Percentiles rank a stretch among this genome's conserved stretches.
These are phyloP conservation scores for Teunomyces aglyptinius DNA, from an alignment of 805 yeast species.

Conservation along the genomic window DNA sequence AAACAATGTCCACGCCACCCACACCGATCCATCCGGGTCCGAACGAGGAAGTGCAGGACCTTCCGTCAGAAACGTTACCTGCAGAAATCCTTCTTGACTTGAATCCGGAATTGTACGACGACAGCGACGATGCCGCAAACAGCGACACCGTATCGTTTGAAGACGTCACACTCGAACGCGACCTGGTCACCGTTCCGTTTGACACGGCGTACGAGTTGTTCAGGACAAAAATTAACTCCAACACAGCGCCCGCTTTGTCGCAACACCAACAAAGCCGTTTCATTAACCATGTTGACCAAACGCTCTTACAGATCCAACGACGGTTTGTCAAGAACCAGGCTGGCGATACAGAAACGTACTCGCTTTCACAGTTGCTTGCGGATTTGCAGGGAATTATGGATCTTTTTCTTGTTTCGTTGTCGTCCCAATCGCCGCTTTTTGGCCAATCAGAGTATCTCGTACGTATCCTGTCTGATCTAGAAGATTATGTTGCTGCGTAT, in stretches of 20 bases:
- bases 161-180: slow-evolving; percentile 3
- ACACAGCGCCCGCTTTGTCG: neutral
- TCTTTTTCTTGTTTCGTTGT: slow-evolving; percentile 62
- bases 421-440: slow-evolving; percentile 28
- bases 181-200: slow-evolving; percentile 26
- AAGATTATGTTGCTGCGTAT: slow-evolving; percentile 52
- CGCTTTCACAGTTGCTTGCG: slow-evolving; percentile 31
- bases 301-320: slow-evolving; percentile 53
- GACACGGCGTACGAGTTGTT: slow-evolving; percentile 24
- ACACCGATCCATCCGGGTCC: slow-evolving; percentile 37
- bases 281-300: slow-evolving; percentile 52
- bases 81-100: slow-evolving; percentile 26
- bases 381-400: slow-evolving; percentile 52
- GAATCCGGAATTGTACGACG: slow-evolving; percentile 39
- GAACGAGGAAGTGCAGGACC: slow-evolving; percentile 28
- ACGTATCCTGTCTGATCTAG: slow-evolving; percentile 62
- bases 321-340: slow-evolving; percentile 43
- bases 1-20: slow-evolving; percentile 22
- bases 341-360: slow-evolving; percentile 24
- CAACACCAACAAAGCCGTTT: slow-evolving; percentile 54
- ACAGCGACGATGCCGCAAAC: slow-evolving; percentile 3
- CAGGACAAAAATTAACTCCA: slow-evolving; percentile 10
- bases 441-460: slow-evolving; percentile 66
- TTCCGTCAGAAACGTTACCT: slow-evolving; percentile 22
- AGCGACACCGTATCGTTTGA: slow-evolving; percentile 1